A percentile compares a stretch with the other conserved stretches of the same genome.
Evolutionary conservation across 306 rosid genomes (phyloP).

Genomic region (Rosa rugosa): DNA sequence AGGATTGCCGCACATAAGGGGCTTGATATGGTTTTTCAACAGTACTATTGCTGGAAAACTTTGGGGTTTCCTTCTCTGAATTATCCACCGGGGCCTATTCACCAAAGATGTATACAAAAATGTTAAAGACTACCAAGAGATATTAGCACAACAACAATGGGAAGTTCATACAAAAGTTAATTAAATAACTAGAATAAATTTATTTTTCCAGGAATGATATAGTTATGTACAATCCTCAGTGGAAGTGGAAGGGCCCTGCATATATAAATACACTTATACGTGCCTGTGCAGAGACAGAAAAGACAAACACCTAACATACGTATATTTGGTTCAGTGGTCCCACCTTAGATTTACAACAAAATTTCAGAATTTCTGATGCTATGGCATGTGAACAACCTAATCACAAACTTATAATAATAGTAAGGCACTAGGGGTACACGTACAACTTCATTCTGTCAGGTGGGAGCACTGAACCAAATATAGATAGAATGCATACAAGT

Average conservation of each 20-base stretch:
- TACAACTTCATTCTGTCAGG: not conserved
- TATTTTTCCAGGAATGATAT: not conserved
- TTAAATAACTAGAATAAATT: not conserved
- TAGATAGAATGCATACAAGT: not conserved
- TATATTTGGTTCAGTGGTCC: not conserved
- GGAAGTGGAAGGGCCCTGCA: not conserved
- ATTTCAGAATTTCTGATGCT: not conserved
- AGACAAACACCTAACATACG: not conserved
- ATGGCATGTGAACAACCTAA: not conserved
- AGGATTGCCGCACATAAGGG: constrained; percentile 77
- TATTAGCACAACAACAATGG: not conserved
- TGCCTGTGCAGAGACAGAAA: not conserved
- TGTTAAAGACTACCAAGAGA: not conserved
- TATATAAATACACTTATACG: not conserved
- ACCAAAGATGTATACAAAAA: constrained; percentile 24
- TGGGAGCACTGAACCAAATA: not conserved
- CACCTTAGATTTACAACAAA: not conserved
- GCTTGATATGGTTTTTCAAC: constrained; percentile 54
- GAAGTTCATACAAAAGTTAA: not conserved
- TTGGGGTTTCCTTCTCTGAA: constrained; percentile 47
- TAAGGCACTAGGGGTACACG: not conserved
- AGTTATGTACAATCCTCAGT: not conserved
- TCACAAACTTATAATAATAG: not conserved
- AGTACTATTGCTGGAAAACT: constrained; percentile 32
- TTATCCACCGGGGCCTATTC: constrained; percentile 43